A percentile compares a stretch with the other conserved stretches of the same genome.
phyloP scores from a whole-genome alignment of 148 eudicot species.

The Rheum nobile region DNA sequence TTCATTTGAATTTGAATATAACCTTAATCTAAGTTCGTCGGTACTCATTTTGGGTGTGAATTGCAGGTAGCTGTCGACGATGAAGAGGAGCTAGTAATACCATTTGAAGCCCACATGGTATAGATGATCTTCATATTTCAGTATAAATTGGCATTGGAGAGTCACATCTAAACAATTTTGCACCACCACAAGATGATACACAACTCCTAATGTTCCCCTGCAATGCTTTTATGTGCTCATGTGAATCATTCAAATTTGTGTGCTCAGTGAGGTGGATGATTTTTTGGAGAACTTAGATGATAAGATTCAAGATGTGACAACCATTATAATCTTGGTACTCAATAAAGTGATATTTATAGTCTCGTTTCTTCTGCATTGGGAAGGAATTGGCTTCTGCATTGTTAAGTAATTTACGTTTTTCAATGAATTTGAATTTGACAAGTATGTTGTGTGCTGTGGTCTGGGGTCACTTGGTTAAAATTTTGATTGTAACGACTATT shows the following conservation, averaged over 20 bases:
- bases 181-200: neutral
- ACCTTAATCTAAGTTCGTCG: neutral
- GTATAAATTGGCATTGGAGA: neutral
- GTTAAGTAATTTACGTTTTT: neutral
- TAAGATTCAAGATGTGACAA: neutral
- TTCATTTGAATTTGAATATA: neutral
- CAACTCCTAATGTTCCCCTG: neutral
- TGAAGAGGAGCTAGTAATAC: conserved; percentile 5
- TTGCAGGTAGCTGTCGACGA: conserved; percentile 1
- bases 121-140: neutral
- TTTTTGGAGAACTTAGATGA: neutral
- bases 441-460: neutral
- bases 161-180: conserved; percentile 1
- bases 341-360: neutral
- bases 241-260: neutral
- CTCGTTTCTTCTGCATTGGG: neutral
- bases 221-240: too few relatives aligned
- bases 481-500: neutral
- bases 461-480: neutral
- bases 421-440: neutral
- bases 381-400: neutral
- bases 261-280: neutral
- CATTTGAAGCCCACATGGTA: neutral
- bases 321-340: neutral
- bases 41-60: neutral